These are phyloP conservation scores for Debaryomyces tyrocola DNA, from an alignment of 805 yeast genomes.

Conservation along the genomic window DNA sequence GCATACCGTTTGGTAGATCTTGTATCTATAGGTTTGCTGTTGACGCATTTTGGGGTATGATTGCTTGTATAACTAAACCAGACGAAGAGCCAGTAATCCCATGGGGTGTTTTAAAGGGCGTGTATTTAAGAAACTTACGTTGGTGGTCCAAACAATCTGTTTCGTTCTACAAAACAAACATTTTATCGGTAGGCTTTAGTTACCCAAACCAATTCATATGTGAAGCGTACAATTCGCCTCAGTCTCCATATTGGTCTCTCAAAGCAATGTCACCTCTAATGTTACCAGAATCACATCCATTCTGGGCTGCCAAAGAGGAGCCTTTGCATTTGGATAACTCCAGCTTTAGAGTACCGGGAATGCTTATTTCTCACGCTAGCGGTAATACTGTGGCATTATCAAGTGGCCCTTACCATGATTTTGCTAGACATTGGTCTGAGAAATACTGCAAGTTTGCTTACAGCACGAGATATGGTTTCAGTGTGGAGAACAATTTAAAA, in stretches of 20 bases:
- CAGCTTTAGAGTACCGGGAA: conserved; percentile 5
- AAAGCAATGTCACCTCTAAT: conserved; percentile 9
- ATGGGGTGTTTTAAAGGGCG: conserved; percentile 11
- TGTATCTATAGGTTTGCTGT: conserved; percentile 11
- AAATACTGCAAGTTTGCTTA: conserved; percentile 13
- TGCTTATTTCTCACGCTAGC: conserved; percentile 7
- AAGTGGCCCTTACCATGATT: conserved; percentile 9
- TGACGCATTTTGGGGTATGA: conserved; percentile 11
- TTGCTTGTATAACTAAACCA: conserved; percentile 6
- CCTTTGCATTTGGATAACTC: conserved; percentile 3
- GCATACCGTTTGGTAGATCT: conserved; percentile 12
- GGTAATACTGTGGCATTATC: conserved; percentile 8
- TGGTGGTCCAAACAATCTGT: conserved; percentile 13
- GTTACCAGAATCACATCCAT: conserved; percentile 9
- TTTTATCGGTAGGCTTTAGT: conserved; percentile 11
- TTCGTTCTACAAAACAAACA: conserved; percentile 4
- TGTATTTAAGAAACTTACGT: conserved; percentile 6
- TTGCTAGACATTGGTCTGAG: conserved; percentile 5
- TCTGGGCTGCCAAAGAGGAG: conserved; percentile 8
- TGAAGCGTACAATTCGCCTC: conserved; percentile 12
- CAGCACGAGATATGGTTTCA: conserved; percentile 9
- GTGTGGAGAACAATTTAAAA: conserved; percentile 6
- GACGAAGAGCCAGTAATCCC: conserved; percentile 5
- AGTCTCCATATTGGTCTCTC: conserved; percentile 14
- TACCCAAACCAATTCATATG: conserved; percentile 12